Evolutionary conservation across 768 basidiomycete species (phyloP).

Genomic region (Boletales sp.): DNA sequence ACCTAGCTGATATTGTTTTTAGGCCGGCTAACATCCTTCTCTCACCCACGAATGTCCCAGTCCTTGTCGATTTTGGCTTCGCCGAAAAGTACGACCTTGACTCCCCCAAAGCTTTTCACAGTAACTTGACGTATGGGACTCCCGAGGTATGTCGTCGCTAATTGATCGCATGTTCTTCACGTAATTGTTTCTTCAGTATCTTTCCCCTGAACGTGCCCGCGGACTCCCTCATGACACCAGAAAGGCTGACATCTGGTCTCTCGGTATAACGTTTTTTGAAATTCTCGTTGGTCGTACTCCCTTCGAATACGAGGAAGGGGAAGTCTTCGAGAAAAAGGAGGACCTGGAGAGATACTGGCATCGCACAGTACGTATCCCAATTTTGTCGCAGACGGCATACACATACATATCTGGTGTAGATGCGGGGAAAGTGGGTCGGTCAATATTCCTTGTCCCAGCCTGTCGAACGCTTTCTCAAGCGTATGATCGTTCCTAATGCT

Average conservation of each 20-base stretch:
- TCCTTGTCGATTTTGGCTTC: slow-evolving; percentile 96
- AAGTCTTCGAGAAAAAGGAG: slow-evolving; percentile 73
- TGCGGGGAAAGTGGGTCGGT: slow-evolving; percentile 86
- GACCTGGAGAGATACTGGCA: slow-evolving; percentile 86
- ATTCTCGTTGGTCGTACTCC: slow-evolving; percentile 90
- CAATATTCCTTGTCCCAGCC: slow-evolving; percentile 54
- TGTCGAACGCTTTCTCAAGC: slow-evolving; percentile 63
- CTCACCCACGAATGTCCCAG: slow-evolving; percentile 70
- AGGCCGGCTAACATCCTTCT: slow-evolving; percentile 94
- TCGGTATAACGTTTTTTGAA: slow-evolving; percentile 90
- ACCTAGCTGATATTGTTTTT: background rate
- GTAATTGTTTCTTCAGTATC: slow-evolving; percentile 53
- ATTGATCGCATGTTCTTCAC: background rate
- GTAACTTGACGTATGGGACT: slow-evolving; percentile 84
- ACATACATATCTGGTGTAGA: slow-evolving; percentile 31
- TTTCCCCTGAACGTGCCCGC: slow-evolving; percentile 87
- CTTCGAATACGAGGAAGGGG: slow-evolving; percentile 79
- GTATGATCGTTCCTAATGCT: slow-evolving; percentile 82
- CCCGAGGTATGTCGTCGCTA: slow-evolving; percentile 61
- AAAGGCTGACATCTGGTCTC: slow-evolving; percentile 85
- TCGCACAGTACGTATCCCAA: slow-evolving; percentile 55
- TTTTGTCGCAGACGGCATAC: background rate
- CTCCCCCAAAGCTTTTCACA: slow-evolving; percentile 68
- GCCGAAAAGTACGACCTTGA: slow-evolving; percentile 78
- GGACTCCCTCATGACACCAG: slow-evolving; percentile 91